Evolutionary conservation across 2,329 filamentous ascomycete species (phyloP).

Genomic region (Dryadomyces quercus-mongolicae): DNA sequence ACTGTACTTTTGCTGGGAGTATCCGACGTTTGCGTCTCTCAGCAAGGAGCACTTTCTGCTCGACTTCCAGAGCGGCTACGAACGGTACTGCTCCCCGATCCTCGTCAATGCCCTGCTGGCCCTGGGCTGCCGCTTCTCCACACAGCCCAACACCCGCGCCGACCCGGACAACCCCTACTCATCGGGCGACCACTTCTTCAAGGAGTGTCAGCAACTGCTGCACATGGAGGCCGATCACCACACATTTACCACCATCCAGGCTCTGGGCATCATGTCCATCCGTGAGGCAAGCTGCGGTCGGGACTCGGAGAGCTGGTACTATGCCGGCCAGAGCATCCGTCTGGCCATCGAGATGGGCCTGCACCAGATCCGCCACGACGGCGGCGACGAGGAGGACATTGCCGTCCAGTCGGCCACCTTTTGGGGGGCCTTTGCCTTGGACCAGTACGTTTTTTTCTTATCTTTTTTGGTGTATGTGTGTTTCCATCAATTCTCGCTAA

Average conservation of each 20-base stretch:
- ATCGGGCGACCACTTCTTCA: slow-evolving; percentile 64
- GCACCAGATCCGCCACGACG: slow-evolving; percentile 38
- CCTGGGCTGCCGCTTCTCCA: slow-evolving; percentile 57
- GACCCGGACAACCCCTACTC: slow-evolving; percentile 49
- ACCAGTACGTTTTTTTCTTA: slow-evolving; percentile 37
- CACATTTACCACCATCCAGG: slow-evolving; percentile 59
- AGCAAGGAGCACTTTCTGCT: slow-evolving; percentile 59
- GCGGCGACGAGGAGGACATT: slow-evolving; percentile 39
- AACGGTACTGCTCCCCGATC: slow-evolving; percentile 55
- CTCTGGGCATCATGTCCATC: slow-evolving; percentile 64
- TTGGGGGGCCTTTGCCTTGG: slow-evolving; percentile 50
- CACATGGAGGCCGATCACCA: slow-evolving; percentile 46
- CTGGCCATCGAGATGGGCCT: slow-evolving; percentile 62
- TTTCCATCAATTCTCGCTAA: too few relatives aligned
- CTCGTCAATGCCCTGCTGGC: slow-evolving; percentile 55
- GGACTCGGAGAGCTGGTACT: slow-evolving; percentile 62
- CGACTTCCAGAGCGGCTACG: slow-evolving; percentile 48
- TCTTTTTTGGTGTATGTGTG: too few relatives aligned
- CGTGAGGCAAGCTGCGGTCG: slow-evolving; percentile 61
- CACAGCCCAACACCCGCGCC: slow-evolving; percentile 49
- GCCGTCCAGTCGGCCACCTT: slow-evolving; percentile 48
- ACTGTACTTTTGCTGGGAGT: slow-evolving; percentile 65
- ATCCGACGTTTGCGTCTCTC: slow-evolving; percentile 61
- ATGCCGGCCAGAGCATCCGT: slow-evolving; percentile 59
- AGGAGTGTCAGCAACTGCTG: slow-evolving; percentile 52